These are phyloP conservation scores for Phialophora tarda DNA, from an alignment of 2,329 filamentous ascomycete genomes.

Conservation along the genomic window DNA sequence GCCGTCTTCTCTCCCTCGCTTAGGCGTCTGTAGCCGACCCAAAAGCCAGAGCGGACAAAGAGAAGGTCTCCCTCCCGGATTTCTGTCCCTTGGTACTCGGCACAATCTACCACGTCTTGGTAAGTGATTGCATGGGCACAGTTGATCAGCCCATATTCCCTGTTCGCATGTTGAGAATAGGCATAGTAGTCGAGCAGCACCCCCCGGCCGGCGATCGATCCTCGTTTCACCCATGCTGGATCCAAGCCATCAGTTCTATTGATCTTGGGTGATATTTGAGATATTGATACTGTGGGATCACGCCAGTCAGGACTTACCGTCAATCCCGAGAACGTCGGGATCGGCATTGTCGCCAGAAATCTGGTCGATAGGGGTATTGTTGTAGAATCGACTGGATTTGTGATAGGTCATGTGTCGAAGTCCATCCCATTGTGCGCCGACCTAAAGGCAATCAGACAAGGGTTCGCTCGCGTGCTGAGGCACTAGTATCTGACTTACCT, in stretches of 20 bases:
- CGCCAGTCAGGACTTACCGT: slow-evolving; percentile 38
- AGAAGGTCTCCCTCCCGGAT: slow-evolving; percentile 39
- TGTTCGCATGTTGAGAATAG: slow-evolving; percentile 39
- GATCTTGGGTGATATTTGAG: neutral
- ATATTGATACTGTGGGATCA: neutral
- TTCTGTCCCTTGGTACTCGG: slow-evolving; percentile 27
- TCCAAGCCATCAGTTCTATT: neutral
- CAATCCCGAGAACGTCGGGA: slow-evolving; percentile 26
- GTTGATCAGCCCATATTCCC: neutral
- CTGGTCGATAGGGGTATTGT: slow-evolving; percentile 28
- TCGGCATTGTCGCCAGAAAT: slow-evolving; percentile 28
- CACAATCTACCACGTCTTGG: slow-evolving; percentile 34
- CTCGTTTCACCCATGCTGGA: slow-evolving; percentile 44
- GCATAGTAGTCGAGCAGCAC: slow-evolving; percentile 54
- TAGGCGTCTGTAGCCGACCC: slow-evolving; percentile 4
- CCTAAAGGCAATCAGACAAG: neutral
- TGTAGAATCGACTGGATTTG: slow-evolving; percentile 31
- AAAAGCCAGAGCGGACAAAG: slow-evolving; percentile 40
- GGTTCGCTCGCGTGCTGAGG: neutral
- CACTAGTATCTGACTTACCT: slow-evolving; percentile 16
- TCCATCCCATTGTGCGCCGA: slow-evolving; percentile 35
- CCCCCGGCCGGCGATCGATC: slow-evolving; percentile 53
- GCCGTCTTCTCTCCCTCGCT: slow-evolving; percentile 16
- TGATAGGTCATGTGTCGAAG: slow-evolving; percentile 36
- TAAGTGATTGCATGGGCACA: slow-evolving; percentile 34